phyloP scores from a whole-genome alignment of 306 rosid genomes.

The Malus sieversii region DNA sequence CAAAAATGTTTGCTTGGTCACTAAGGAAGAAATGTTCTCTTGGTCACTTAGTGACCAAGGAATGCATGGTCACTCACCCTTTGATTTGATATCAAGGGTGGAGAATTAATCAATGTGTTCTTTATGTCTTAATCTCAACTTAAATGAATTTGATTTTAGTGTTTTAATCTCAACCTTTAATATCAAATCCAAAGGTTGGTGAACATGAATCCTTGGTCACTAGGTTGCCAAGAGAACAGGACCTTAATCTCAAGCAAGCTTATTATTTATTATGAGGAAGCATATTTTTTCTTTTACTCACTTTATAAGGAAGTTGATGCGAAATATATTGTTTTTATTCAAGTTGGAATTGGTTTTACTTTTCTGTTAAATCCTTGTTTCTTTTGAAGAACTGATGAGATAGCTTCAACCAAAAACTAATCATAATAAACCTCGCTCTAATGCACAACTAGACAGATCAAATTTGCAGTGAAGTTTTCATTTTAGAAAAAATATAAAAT shows the following conservation, averaged over 20 bases:
- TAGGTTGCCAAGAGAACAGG: neutral
- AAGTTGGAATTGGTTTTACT: neutral
- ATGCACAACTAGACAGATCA: neutral
- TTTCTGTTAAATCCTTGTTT: neutral
- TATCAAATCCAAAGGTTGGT: neutral
- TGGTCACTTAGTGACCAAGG: neutral
- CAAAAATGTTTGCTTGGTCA: neutral
- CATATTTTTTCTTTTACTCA: neutral
- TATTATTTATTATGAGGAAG: conserved; percentile 3
- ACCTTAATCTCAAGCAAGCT: neutral
- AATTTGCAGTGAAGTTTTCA: too few relatives aligned
- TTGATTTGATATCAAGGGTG: neutral
- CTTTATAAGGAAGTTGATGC: neutral
- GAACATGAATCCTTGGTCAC: neutral
- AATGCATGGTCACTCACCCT: neutral
- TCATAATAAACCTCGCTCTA: neutral
- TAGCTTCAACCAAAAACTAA: neutral
- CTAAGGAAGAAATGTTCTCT: neutral
- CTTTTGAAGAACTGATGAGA: neutral
- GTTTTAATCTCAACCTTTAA: neutral
- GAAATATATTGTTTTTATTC: neutral
- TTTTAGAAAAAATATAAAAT: neutral
- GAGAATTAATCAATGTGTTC: neutral
- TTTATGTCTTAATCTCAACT: neutral
- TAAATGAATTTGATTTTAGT: neutral